Evolutionary conservation across 169 alveolate genomes (phyloP).

Genomic region (Theileria annulata): DNA sequence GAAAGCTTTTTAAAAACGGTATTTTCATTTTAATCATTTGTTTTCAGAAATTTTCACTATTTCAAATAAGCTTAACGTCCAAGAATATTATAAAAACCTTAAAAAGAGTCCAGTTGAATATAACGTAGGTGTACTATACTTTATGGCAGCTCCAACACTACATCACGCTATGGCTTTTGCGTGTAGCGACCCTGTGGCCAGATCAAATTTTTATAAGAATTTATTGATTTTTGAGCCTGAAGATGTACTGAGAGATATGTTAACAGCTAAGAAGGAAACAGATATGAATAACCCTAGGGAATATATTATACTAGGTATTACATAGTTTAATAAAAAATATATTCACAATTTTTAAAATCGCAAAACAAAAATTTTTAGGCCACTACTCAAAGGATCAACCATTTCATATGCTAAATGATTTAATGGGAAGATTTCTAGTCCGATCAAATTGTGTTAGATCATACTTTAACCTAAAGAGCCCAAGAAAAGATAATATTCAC

Average conservation of each 20-base stretch:
- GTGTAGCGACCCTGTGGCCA: constrained; percentile 64
- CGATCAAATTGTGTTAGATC: constrained; percentile 67
- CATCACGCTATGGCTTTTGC: constrained; percentile 63
- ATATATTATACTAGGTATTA: constrained; percentile 49
- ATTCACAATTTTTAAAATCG: neutral
- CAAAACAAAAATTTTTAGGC: neutral
- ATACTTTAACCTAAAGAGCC: constrained; percentile 41
- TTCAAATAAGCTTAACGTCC: neutral
- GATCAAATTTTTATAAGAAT: constrained; percentile 53
- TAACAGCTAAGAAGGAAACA: constrained; percentile 23
- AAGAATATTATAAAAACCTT: neutral
- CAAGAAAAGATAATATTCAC: constrained; percentile 49
- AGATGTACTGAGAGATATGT: constrained; percentile 44
- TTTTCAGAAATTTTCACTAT: constrained; percentile 50
- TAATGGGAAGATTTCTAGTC: constrained; percentile 58
- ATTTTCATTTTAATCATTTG: neutral
- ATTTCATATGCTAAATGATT: constrained; percentile 34
- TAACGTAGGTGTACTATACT: constrained; percentile 51
- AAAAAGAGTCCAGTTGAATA: constrained; percentile 48
- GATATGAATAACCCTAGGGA: constrained; percentile 48
- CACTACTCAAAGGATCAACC: constrained; percentile 5
- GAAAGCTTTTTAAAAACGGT: constrained; percentile 43
- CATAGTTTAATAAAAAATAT: neutral
- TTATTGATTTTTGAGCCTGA: constrained; percentile 55
- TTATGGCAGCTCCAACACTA: constrained; percentile 61